These are phyloP conservation scores for Entonaema liquescens DNA, from an alignment of 495 filamentous ascomycete genomes.

Conservation along the genomic window DNA sequence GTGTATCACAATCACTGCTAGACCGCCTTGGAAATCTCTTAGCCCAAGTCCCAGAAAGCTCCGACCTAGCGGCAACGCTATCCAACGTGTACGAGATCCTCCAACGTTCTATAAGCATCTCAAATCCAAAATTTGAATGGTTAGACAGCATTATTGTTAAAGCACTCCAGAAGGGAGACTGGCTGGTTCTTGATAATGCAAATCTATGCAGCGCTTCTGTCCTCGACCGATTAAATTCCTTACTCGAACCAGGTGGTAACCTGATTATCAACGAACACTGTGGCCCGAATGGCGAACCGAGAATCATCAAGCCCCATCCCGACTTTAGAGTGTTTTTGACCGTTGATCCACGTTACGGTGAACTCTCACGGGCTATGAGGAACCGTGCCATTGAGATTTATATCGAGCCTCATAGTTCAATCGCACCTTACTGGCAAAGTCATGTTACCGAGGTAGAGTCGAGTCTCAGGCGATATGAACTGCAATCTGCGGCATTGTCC, in stretches of 20 bases:
- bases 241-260: constrained; percentile 88
- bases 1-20: constrained; percentile 45
- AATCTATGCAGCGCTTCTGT: constrained; percentile 96
- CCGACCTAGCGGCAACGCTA: constrained; percentile 44
- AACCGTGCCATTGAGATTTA: constrained; percentile 94
- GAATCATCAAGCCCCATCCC: constrained; percentile 81
- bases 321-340: constrained; percentile 94
- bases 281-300: constrained; percentile 79
- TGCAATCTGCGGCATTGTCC: constrained; percentile 26
- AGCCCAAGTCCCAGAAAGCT: constrained; percentile 34
- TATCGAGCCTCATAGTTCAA: constrained; percentile 57
- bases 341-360: constrained; percentile 90
- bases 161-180: constrained; percentile 84
- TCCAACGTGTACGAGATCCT: constrained; percentile 50
- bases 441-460: constrained; percentile 54
- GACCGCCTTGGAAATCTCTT: constrained; percentile 45
- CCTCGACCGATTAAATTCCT: constrained; percentile 91
- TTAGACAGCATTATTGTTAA: constrained; percentile 89
- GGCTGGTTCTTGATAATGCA: constrained; percentile 96
- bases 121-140: constrained; percentile 91
- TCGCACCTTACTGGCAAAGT: constrained; percentile 26
- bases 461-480: constrained; percentile 51
- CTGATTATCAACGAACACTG: constrained; percentile 93
- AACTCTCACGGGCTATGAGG: constrained; percentile 95
- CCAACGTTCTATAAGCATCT: constrained; percentile 56